Conservation (phyloP, 371 early-diverging fungal genomes). For the Chytridium lagenaria region DNA sequence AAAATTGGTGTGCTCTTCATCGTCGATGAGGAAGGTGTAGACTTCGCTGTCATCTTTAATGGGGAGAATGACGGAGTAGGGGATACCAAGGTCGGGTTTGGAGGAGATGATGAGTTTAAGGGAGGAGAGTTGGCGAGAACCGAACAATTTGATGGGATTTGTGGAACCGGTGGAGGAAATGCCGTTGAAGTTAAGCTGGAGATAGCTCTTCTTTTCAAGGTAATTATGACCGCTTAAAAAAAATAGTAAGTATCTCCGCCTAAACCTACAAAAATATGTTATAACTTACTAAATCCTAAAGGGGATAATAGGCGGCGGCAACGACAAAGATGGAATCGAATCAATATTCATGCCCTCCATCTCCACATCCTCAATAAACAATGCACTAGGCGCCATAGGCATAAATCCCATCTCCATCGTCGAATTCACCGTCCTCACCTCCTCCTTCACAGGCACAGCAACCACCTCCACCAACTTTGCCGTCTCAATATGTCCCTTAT, state of each 20-base stretch:
- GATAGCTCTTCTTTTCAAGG: conserved; percentile 81
- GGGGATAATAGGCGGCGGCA: conserved; percentile 97
- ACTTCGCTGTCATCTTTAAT: conserved; percentile 79
- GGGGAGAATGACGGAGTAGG: conserved; percentile 90
- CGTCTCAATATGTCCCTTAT: conserved; percentile 55
- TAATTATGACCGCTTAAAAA: conserved; percentile 82
- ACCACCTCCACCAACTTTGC: conserved; percentile 53
- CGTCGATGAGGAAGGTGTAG: conserved; percentile 83
- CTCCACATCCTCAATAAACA: conserved; percentile 37
- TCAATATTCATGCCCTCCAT: conserved; percentile 67
- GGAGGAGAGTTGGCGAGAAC: conserved; percentile 61
- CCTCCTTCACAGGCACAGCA: too few relatives aligned
- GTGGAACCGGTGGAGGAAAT: conserved; percentile 23
- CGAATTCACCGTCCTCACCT: too few relatives aligned
- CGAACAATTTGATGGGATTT: conserved; percentile 51
- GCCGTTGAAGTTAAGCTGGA: conserved; percentile 71
- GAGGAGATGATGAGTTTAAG: conserved; percentile 67
- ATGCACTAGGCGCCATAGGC: conserved; percentile 52
- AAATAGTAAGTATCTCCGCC: too few relatives aligned
- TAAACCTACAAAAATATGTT: neutral
- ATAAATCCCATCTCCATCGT: conserved; percentile 35
- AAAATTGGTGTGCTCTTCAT: conserved; percentile 64
- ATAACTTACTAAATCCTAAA: conserved; percentile 80
- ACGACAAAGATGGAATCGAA: conserved; percentile 79
- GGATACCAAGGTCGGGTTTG: conserved; percentile 86